phyloP scores from a whole-genome alignment of 352 stramenopile genomes.

The Globisporangium apiculatum region DNA sequence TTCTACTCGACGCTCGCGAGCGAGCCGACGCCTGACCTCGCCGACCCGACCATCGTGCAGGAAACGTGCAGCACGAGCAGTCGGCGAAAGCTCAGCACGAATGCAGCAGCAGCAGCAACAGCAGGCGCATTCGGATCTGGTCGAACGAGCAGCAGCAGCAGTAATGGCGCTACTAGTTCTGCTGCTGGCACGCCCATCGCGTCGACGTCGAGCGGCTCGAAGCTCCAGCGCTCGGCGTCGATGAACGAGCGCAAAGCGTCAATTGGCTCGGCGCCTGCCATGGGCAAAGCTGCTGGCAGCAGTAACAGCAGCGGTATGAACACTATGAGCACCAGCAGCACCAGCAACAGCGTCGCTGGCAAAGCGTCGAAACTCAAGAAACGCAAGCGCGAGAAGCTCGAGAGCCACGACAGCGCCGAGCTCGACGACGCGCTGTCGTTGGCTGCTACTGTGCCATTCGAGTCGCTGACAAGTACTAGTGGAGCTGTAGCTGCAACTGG shows the following conservation, averaged over 20 bases:
- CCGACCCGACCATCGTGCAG: constrained; percentile 24
- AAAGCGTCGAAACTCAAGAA: constrained; percentile 49
- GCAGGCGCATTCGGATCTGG: not conserved
- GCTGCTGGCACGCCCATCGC: constrained; percentile 1
- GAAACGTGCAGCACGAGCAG: constrained; percentile 7
- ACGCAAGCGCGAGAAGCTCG: constrained; percentile 33
- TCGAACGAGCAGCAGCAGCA: constrained; percentile 11
- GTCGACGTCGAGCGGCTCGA: constrained; percentile 12
- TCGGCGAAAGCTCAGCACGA: constrained; percentile 32
- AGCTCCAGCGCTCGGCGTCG: constrained; percentile 18
- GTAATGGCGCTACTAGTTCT: constrained; percentile 3
- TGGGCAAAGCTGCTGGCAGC: constrained; percentile 14
- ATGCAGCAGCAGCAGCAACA: constrained; percentile 6
- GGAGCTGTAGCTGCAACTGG: constrained; percentile 5
- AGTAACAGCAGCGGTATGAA: no score
- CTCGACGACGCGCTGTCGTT: constrained; percentile 2
- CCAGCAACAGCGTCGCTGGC: constrained; percentile 10
- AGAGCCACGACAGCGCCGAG: constrained; percentile 11
- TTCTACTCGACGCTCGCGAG: constrained; percentile 45
- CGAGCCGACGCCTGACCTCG: constrained; percentile 47
- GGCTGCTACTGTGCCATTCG: no score
- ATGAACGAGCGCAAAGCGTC: constrained; percentile 17
- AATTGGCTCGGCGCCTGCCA: not conserved
- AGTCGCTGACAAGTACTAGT: no score
- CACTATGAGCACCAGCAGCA: not conserved